Percentiles rank a stretch among this genome's conserved stretches.
These are phyloP conservation scores for Alternaria brassicicola DNA, from an alignment of 2,329 filamentous ascomycete species.

Conservation along the genomic window DNA sequence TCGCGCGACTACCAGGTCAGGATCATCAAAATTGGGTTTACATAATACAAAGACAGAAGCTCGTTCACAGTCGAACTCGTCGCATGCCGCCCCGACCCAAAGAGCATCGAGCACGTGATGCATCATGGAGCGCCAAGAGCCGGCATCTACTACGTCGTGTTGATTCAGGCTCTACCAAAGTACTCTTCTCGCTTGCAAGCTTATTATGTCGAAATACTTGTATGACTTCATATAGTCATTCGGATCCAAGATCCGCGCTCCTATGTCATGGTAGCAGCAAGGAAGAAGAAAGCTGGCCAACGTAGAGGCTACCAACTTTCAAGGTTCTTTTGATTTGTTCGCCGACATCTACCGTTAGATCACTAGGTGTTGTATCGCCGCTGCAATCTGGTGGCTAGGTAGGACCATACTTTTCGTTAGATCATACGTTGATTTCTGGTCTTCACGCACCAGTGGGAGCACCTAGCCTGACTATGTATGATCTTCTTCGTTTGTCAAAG, in stretches of 20 bases:
- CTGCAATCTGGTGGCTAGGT: neutral
- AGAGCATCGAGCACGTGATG: neutral
- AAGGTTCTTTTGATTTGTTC: neutral
- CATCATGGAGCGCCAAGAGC: neutral
- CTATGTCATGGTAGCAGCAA: neutral
- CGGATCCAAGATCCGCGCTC: neutral
- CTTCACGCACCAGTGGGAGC: neutral
- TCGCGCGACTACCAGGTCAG: neutral
- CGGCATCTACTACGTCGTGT: neutral
- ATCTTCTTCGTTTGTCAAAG: no score
- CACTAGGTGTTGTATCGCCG: neutral
- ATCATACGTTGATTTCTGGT: neutral
- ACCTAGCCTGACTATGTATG: no score
- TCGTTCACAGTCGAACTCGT: neutral
- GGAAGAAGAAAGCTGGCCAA: neutral
- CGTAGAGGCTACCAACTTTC: neutral
- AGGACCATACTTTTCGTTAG: neutral
- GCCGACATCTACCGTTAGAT: neutral
- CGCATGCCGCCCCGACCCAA: neutral
- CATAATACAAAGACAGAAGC: neutral
- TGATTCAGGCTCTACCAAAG: neutral
- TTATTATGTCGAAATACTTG: neutral
- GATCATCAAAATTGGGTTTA: neutral
- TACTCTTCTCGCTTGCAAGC: neutral
- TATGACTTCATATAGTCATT: neutral